Conservation (phyloP, 805 yeast species). For the Candida tammaniensis region DNA sequence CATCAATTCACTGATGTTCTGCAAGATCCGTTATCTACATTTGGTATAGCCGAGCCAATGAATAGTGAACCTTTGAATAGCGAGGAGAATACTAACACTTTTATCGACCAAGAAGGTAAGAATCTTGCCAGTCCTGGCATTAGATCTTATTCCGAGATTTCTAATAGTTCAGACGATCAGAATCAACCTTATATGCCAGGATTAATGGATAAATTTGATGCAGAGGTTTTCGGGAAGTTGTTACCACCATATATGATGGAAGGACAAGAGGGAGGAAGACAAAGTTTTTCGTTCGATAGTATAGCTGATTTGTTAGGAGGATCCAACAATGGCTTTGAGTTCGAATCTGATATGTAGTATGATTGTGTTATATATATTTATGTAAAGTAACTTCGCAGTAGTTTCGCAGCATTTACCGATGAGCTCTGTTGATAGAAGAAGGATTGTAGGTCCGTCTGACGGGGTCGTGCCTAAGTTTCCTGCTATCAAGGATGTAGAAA, state of each 20-base stretch:
- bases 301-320: conserved; percentile 7
- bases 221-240: conserved; percentile 79
- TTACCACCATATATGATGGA: conserved; percentile 77
- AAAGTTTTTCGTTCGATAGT: conserved; percentile 8
- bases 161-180: conserved; percentile 9
- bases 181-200: conserved; percentile 62
- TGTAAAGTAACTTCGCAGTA: too few relatives aligned
- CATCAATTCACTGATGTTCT: too few relatives aligned
- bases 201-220: conserved; percentile 79
- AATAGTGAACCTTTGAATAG: too few relatives aligned
- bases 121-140: conserved; percentile 3
- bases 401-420: too few relatives aligned
- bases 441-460: conserved; percentile 78
- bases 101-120: too few relatives aligned
- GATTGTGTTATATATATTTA: too few relatives aligned
- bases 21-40: too few relatives aligned
- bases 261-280: conserved; percentile 6
- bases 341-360: too few relatives aligned
- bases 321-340: too few relatives aligned
- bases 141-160: conserved; percentile 6
- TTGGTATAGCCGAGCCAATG: too few relatives aligned
- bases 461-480: conserved; percentile 30
- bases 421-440: conserved; percentile 90
- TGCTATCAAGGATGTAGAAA: neutral
- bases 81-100: too few relatives aligned